Evolutionary conservation across 345 rosid species (phyloP).

Genomic region (Lepidium didymum): DNA sequence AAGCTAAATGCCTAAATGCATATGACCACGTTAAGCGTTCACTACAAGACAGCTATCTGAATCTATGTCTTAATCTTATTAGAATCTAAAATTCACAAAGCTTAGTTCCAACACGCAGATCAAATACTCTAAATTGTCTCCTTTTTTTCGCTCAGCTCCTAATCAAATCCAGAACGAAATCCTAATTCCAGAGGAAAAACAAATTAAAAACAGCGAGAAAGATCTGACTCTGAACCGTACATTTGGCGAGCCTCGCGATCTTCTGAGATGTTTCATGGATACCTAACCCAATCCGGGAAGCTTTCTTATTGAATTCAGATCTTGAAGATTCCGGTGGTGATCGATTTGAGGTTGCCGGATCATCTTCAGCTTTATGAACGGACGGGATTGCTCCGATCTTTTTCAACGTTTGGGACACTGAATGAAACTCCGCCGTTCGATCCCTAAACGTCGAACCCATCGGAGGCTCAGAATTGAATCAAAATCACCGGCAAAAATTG

Average conservation of each 20-base stretch:
- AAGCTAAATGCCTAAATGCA: slow-evolving; percentile 7
- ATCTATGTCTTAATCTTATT: background rate
- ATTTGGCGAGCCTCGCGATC: slow-evolving; percentile 58
- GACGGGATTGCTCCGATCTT: slow-evolving; percentile 52
- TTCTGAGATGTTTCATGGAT: slow-evolving; percentile 70
- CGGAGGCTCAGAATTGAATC: background rate
- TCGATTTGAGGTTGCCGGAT: slow-evolving; percentile 24
- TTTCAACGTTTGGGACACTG: slow-evolving; percentile 57
- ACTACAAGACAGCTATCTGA: background rate
- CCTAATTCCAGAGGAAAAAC: background rate
- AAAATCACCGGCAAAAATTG: background rate
- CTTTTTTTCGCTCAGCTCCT: background rate
- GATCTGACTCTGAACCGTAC: slow-evolving; percentile 32
- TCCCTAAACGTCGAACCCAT: slow-evolving; percentile 66
- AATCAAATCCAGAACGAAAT: background rate
- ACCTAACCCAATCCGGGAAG: slow-evolving; percentile 55
- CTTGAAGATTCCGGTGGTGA: slow-evolving; percentile 38
- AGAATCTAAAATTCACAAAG: background rate
- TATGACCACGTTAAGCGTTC: background rate
- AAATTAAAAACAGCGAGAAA: background rate
- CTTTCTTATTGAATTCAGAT: slow-evolving; percentile 82
- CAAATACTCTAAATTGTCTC: background rate
- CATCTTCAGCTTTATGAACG: slow-evolving; percentile 17
- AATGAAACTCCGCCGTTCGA: slow-evolving; percentile 79
- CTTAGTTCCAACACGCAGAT: background rate